A percentile compares a stretch with the other conserved stretches of the same genome.
These are phyloP conservation scores for Mycena floridula DNA, from an alignment of 768 basidiomycete species.

Conservation along the genomic window DNA sequence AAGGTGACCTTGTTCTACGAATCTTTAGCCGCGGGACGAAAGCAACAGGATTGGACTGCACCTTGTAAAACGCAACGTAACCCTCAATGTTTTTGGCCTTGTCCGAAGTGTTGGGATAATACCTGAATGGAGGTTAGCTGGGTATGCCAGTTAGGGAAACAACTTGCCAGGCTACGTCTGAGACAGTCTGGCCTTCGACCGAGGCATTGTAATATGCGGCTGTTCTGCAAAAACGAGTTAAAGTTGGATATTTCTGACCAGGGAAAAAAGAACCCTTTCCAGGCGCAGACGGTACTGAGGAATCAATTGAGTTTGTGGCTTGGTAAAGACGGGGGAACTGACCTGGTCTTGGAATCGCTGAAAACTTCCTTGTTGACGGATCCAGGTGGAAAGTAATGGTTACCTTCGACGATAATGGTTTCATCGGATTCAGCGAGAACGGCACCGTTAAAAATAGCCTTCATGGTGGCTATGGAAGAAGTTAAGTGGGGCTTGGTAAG, in stretches of 20 bases:
- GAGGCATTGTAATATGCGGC: conserved; percentile 63
- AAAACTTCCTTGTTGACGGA: conserved; percentile 42
- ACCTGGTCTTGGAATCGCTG: conserved; percentile 48
- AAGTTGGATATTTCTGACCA: no score
- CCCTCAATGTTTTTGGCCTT: conserved; percentile 58
- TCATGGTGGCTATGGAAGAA: conserved; percentile 26
- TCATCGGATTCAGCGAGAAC: conserved; percentile 53
- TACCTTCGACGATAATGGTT: conserved; percentile 56
- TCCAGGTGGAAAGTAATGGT: conserved; percentile 68
- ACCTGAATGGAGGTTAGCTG: conserved; percentile 35
- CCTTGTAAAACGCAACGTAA: conserved; percentile 79
- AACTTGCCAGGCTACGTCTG: conserved; percentile 64
- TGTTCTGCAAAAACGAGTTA: conserved; percentile 36
- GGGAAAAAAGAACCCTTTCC: conserved; percentile 83
- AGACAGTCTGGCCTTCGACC: conserved; percentile 39
- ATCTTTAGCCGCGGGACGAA: no score
- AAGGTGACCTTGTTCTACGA: no score
- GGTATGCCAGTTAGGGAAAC: background rate
- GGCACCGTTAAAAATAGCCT: conserved; percentile 42
- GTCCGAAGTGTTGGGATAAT: conserved; percentile 51
- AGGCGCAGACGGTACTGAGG: conserved; percentile 48
- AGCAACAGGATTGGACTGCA: no score
- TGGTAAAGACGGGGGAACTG: conserved; percentile 1
- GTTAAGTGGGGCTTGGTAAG: no score
- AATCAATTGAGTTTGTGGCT: background rate